phyloP scores from a whole-genome alignment of 345 rosid genomes.

The Turritis glabra region DNA sequence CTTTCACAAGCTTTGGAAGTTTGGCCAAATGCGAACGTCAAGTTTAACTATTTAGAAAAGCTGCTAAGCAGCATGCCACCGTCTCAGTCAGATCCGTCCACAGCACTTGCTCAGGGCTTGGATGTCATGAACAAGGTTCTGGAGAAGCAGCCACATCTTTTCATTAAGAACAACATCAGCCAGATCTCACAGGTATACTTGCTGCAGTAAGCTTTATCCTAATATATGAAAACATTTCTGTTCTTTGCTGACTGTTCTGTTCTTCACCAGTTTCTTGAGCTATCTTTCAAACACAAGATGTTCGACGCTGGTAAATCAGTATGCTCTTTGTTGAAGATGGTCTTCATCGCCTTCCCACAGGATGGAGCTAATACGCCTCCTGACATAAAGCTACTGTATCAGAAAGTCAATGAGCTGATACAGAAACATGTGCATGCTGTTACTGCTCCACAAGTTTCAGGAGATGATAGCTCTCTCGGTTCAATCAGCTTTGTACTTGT shows the following conservation, averaged over 20 bases:
- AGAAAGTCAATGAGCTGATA: conserved; percentile 83
- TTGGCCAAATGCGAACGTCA: conserved; percentile 96
- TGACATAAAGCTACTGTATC: conserved; percentile 75
- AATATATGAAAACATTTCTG: conserved; percentile 8
- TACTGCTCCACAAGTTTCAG: conserved; percentile 59
- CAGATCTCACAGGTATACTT: conserved; percentile 86
- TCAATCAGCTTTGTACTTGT: conserved; percentile 85
- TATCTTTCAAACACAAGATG: conserved; percentile 93
- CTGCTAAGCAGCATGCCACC: conserved; percentile 82
- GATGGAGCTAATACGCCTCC: conserved; percentile 61
- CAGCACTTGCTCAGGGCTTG: conserved; percentile 94
- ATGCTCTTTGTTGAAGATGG: conserved; percentile 94
- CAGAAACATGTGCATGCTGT: conserved; percentile 72
- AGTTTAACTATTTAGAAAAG: conserved; percentile 92
- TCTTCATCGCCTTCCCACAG: conserved; percentile 78
- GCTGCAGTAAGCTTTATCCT: conserved; percentile 20
- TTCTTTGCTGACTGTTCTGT: conserved; percentile 29
- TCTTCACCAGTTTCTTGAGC: conserved; percentile 81
- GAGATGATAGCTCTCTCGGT: conserved; percentile 72
- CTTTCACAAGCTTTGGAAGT: conserved; percentile 97
- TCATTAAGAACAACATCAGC: conserved; percentile 82
- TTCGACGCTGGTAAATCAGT: conserved; percentile 91
- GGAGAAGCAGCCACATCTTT: conserved; percentile 95
- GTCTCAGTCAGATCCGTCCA: conserved; percentile 93
- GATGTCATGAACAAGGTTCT: conserved; percentile 97